These are phyloP conservation scores for Salvia rosmarinus DNA, from an alignment of 257 asterid genomes.

Conservation along the genomic window DNA sequence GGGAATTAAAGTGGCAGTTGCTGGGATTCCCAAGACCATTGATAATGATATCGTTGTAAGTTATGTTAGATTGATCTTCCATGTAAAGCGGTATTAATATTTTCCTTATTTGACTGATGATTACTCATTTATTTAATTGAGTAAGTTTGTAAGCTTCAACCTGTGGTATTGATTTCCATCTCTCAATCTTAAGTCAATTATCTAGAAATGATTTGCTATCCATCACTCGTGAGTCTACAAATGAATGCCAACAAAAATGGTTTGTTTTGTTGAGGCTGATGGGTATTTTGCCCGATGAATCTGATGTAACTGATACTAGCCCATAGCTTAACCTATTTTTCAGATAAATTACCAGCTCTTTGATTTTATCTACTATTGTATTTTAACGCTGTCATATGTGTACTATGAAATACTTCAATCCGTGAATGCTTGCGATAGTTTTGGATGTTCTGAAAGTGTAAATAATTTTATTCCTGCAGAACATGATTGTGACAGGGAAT, in stretches of 20 bases:
- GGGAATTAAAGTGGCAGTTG: conserved; percentile 85
- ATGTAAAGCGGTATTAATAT: neutral
- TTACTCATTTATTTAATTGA: neutral
- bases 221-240: conserved; percentile 4
- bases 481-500: conserved; percentile 4
- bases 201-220: neutral
- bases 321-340: neutral
- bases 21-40: conserved; percentile 96
- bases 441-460: conserved; percentile 17
- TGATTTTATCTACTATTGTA: too few species aligned
- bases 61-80: conserved; percentile 30
- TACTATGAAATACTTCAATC: conserved; percentile 12
- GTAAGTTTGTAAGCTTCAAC: neutral
- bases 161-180: conserved; percentile 13
- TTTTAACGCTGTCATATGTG: neutral
- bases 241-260: conserved; percentile 12
- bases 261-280: neutral
- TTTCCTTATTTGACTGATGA: conserved; percentile 14
- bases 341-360: neutral
- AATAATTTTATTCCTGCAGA: neutral
- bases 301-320: neutral
- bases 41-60: conserved; percentile 96
- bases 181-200: conserved; percentile 26
- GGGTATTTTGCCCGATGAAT: conserved; percentile 17
- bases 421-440: conserved; percentile 5